A percentile compares a stretch with the other conserved stretches of the same genome.
These are phyloP conservation scores for Colletotrichum sp. DNA, from an alignment of 2,329 filamentous ascomycete species.

Conservation along the genomic window DNA sequence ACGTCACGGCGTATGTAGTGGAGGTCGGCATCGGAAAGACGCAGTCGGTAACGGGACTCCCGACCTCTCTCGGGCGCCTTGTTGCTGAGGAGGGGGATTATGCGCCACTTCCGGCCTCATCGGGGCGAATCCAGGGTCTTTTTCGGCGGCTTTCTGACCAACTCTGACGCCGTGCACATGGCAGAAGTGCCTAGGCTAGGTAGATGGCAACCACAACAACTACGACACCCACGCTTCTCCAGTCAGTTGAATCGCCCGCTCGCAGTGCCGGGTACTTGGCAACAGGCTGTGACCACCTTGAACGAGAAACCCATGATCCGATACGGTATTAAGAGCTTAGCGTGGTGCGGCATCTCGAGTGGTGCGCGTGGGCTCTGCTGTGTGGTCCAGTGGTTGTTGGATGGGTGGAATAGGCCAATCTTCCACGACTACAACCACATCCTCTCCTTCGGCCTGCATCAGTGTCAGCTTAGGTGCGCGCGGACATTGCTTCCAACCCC, in stretches of 20 bases:
- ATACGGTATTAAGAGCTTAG: neutral
- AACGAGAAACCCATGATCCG: neutral
- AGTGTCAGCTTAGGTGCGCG: neutral
- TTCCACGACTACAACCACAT: neutral
- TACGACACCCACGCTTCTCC: neutral
- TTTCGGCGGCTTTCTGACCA: conserved; percentile 13
- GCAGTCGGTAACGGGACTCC: neutral
- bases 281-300: neutral
- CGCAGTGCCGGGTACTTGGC: conserved; percentile 3
- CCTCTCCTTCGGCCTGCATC: neutral
- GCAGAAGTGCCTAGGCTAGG: neutral
- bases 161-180: conserved; percentile 10
- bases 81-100: neutral
- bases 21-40: neutral
- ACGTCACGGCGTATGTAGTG: neutral
- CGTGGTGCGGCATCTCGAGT: neutral
- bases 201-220: neutral
- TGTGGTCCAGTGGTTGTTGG: neutral
- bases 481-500: conserved; percentile 3
- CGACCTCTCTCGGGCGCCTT: neutral
- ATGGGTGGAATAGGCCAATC: neutral
- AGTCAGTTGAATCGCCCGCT: neutral
- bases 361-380: neutral
- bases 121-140: conserved; percentile 15
- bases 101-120: conserved; percentile 12